A percentile compares a stretch with the other conserved stretches of the same genome.
Conservation (phyloP, 805 yeast genomes). For the Saturnispora diversa region DNA sequence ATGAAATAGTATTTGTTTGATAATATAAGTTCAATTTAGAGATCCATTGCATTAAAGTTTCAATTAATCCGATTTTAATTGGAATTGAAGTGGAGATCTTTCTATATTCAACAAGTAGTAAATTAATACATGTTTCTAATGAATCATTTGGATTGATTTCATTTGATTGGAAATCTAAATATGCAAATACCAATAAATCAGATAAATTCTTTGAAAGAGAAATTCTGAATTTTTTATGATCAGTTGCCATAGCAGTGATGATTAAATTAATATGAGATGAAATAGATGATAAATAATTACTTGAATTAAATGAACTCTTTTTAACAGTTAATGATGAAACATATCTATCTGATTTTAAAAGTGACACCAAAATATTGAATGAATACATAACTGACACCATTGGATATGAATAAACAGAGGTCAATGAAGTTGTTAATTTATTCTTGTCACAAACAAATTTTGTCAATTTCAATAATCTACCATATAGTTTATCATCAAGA, state of each 20-base stretch:
- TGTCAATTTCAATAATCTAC: constrained; percentile 26
- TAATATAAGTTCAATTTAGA: constrained; percentile 27
- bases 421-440: constrained; percentile 7
- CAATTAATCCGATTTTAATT: constrained; percentile 25
- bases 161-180: constrained; percentile 25
- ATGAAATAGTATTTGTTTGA: constrained; percentile 22
- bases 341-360: constrained; percentile 29
- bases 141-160: constrained; percentile 21
- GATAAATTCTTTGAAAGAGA: constrained; percentile 26
- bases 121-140: constrained; percentile 21
- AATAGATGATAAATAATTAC: constrained; percentile 21
- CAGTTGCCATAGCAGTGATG: constrained; percentile 23
- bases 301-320: constrained; percentile 18
- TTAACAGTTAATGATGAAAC: constrained; percentile 20
- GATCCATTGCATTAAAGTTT: constrained; percentile 26
- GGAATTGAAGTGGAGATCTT: constrained; percentile 8
- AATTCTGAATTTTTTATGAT: constrained; percentile 25
- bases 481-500: constrained; percentile 26
- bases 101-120: constrained; percentile 18
- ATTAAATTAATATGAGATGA: constrained; percentile 16
- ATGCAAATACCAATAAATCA: constrained; percentile 28
- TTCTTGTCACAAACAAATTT: constrained; percentile 22
- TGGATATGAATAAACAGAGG: constrained; percentile 24
- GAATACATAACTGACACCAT: constrained; percentile 25
- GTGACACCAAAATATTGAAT: constrained; percentile 22